phyloP scores from a whole-genome alignment of 2,329 filamentous ascomycete species.

The Fusarium brachygibbosum region DNA sequence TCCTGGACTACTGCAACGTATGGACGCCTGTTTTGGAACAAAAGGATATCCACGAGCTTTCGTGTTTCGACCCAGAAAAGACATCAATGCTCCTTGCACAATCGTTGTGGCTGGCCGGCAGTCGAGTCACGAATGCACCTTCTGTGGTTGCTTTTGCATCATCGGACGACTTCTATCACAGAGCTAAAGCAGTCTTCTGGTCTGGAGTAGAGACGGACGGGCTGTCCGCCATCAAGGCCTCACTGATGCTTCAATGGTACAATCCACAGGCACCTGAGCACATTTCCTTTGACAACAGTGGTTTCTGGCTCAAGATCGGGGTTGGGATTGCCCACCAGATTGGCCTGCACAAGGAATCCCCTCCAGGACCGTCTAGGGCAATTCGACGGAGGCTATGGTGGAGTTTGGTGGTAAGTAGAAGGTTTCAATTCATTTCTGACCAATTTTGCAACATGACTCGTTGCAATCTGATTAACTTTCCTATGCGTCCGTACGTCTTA shows the following conservation, averaged over 20 bases:
- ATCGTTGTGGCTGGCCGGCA: constrained; percentile 1
- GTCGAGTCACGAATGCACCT: constrained; percentile 1
- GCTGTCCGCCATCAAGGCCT: not conserved
- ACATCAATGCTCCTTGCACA: constrained; percentile 1
- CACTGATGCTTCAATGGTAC: constrained; percentile 9
- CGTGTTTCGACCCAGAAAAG: not conserved
- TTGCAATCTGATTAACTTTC: not conserved
- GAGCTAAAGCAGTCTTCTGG: constrained; percentile 6
- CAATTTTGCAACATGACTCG: no score
- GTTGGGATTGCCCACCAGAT: constrained; percentile 11
- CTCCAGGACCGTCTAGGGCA: not conserved
- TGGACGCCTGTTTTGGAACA: constrained; percentile 8
- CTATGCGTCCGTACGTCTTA: no score
- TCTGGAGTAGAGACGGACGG: not conserved
- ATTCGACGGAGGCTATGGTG: constrained; percentile 4
- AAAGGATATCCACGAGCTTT: not conserved
- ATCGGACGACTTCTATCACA: constrained; percentile 1
- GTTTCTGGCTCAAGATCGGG: constrained; percentile 8
- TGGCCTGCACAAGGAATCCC: not conserved
- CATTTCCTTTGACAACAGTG: constrained; percentile 3
- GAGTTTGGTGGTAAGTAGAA: constrained; percentile 5
- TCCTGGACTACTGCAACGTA: not conserved
- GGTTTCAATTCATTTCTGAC: no score
- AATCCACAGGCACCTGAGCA: constrained; percentile 7
- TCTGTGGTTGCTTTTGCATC: constrained; percentile 5